These are phyloP conservation scores for Zymoseptoria passerinii DNA, from an alignment of 2,329 filamentous ascomycete species.

Conservation along the genomic window DNA sequence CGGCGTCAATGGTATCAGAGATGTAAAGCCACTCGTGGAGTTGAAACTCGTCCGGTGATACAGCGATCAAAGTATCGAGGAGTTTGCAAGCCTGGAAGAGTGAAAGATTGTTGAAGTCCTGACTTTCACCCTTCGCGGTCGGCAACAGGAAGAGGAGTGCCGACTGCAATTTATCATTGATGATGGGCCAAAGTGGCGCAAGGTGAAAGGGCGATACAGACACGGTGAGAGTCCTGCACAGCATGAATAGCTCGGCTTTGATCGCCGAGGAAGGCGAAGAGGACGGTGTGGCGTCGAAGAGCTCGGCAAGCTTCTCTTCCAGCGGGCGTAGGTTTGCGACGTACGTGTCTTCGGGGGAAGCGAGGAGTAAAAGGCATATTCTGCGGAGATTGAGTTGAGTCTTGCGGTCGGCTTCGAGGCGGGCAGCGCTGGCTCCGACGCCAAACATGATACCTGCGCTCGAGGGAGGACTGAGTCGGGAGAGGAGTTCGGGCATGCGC, in stretches of 20 bases:
- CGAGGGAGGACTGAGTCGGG: slow-evolving; percentile 71
- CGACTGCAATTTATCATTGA: slow-evolving; percentile 77
- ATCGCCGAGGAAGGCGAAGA: slow-evolving; percentile 89
- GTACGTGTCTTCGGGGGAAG: slow-evolving; percentile 69
- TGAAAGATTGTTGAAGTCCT: slow-evolving; percentile 59
- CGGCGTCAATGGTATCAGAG: slow-evolving; percentile 91
- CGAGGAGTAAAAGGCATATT: slow-evolving; percentile 69
- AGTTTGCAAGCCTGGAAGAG: slow-evolving; percentile 90
- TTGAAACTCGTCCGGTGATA: slow-evolving; percentile 92
- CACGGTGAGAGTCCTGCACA: slow-evolving; percentile 72
- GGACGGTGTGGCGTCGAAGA: slow-evolving; percentile 71
- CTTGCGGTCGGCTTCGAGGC: slow-evolving; percentile 89
- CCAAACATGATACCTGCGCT: slow-evolving; percentile 96
- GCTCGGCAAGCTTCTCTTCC: slow-evolving; percentile 76
- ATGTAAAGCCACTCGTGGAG: slow-evolving; percentile 98
- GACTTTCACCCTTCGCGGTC: slow-evolving; percentile 38
- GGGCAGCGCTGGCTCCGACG: slow-evolving; percentile 88
- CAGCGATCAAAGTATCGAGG: slow-evolving; percentile 75
- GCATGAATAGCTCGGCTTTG: slow-evolving; percentile 80
- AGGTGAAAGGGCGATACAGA: slow-evolving; percentile 73
- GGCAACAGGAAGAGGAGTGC: slow-evolving; percentile 68
- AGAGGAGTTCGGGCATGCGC: slow-evolving; percentile 69
- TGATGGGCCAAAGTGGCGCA: slow-evolving; percentile 77
- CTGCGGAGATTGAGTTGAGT: slow-evolving; percentile 84
- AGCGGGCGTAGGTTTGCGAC: slow-evolving; percentile 65